Percentiles rank a stretch among this genome's conserved stretches.
These are phyloP conservation scores for Leavenworthia alabamica DNA, from an alignment of 345 rosid species.

Conservation along the genomic window DNA sequence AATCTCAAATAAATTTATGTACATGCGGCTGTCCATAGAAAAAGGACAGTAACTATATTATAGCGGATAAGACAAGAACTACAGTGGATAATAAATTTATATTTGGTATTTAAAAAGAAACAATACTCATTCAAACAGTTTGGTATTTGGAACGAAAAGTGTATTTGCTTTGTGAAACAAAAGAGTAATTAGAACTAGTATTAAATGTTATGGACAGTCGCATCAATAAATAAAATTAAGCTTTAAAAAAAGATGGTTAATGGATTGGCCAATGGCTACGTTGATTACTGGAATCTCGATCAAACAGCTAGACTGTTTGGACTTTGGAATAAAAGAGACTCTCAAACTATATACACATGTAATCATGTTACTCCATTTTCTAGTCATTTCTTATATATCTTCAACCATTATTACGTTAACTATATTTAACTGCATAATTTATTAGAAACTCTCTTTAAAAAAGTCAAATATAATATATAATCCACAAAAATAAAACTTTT, in stretches of 20 bases:
- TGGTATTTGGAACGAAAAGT: not conserved
- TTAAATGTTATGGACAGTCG: conserved; percentile 16
- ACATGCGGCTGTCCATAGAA: too few relatives aligned
- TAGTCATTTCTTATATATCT: not conserved
- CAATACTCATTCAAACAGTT: conserved; percentile 7
- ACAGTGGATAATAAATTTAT: too few relatives aligned
- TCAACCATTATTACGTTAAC: not conserved
- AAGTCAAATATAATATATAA: not conserved
- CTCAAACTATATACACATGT: not conserved
- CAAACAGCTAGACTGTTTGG: conserved; percentile 19
- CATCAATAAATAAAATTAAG: conserved; percentile 12
- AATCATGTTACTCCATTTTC: conserved; percentile 9
- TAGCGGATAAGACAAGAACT: too few relatives aligned
- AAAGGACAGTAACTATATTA: too few relatives aligned
- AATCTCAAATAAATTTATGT: not conserved
- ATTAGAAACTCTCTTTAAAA: not conserved
- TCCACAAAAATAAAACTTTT: too few relatives aligned
- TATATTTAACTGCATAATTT: not conserved
- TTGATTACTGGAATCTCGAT: conserved; percentile 13
- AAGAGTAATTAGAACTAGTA: not conserved
- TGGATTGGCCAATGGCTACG: conserved; percentile 22
- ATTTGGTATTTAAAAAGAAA: too few relatives aligned
- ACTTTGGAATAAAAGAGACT: not conserved
- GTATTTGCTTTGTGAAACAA: not conserved
- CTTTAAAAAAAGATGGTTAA: conserved; percentile 1